Evolutionary conservation across 352 stramenopile genomes (phyloP).

Genomic region (Phytophthora agathidicida): DNA sequence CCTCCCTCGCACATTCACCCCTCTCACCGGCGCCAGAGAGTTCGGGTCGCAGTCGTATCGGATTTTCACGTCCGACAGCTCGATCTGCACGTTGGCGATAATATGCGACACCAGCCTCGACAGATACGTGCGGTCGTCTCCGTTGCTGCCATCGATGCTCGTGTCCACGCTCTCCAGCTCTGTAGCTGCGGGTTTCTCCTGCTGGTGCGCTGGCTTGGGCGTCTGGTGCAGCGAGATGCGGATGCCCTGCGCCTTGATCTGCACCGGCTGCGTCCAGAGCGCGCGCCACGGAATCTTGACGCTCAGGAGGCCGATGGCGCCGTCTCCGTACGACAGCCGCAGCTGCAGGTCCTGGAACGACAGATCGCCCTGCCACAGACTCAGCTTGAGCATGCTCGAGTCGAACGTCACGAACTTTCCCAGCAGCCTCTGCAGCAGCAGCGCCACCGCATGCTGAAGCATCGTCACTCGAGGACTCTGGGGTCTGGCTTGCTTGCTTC

Average conservation of each 20-base stretch:
- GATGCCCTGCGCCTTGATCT: slow-evolving; percentile 78
- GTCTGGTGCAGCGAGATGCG: slow-evolving; percentile 75
- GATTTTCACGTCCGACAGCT: slow-evolving; percentile 80
- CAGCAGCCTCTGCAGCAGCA: slow-evolving; percentile 87
- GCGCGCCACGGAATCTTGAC: slow-evolving; percentile 87
- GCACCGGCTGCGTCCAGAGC: slow-evolving; percentile 83
- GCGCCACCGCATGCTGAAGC: slow-evolving; percentile 81
- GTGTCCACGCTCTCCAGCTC: slow-evolving; percentile 26
- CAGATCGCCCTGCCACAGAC: slow-evolving; percentile 86
- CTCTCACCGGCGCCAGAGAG: slow-evolving; percentile 64
- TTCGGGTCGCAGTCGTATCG: slow-evolving; percentile 81
- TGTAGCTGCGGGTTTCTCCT: slow-evolving; percentile 1
- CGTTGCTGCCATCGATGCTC: slow-evolving; percentile 41
- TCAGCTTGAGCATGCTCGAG: slow-evolving; percentile 83
- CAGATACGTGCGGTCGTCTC: slow-evolving; percentile 79
- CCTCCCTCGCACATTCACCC: neutral
- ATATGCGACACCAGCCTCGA: slow-evolving; percentile 84
- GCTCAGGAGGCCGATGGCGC: slow-evolving; percentile 75
- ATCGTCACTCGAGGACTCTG: slow-evolving; percentile 56
- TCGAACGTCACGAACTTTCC: slow-evolving; percentile 91
- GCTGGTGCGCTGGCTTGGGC: slow-evolving; percentile 26
- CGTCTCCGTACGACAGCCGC: slow-evolving; percentile 79
- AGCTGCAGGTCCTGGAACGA: slow-evolving; percentile 85
- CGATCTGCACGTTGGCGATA: slow-evolving; percentile 88
- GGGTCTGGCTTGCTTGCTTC: no score